phyloP scores from a whole-genome alignment of 2,329 filamentous ascomycete genomes.

The Ceratocystis huliohia region DNA sequence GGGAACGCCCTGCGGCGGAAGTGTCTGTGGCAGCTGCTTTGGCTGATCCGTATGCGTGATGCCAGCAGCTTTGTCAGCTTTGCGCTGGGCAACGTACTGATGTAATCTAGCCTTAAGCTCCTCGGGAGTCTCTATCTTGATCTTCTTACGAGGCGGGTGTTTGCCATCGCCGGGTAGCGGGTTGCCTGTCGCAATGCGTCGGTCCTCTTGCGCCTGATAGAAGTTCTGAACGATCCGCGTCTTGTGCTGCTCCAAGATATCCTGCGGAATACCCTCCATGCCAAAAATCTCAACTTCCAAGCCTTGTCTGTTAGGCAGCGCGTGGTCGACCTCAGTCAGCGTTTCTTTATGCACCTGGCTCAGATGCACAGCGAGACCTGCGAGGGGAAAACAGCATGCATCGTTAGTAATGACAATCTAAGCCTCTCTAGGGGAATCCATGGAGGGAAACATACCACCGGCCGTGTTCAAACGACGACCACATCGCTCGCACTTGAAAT shows the following conservation, averaged over 20 bases:
- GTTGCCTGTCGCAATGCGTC: slow-evolving; percentile 72
- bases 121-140: slow-evolving; percentile 60
- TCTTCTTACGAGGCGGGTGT: slow-evolving; percentile 57
- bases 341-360: slow-evolving; percentile 97
- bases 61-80: slow-evolving; percentile 42
- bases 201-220: slow-evolving; percentile 73
- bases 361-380: slow-evolving; percentile 91
- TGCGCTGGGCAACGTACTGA: slow-evolving; percentile 58
- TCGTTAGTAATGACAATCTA: background rate
- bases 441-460: slow-evolving; percentile 51
- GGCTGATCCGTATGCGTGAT: slow-evolving; percentile 18
- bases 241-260: slow-evolving; percentile 69
- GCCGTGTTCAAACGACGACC: slow-evolving; percentile 81
- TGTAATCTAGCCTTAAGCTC: slow-evolving; percentile 72
- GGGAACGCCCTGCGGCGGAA: slow-evolving; percentile 8
- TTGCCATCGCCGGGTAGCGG: slow-evolving; percentile 53
- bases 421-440: background rate
- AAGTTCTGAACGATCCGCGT: slow-evolving; percentile 76
- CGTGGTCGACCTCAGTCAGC: slow-evolving; percentile 78
- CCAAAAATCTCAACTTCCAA: slow-evolving; percentile 94
- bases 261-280: slow-evolving; percentile 90
- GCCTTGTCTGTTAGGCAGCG: slow-evolving; percentile 69
- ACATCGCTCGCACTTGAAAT: slow-evolving; percentile 94
- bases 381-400: background rate
- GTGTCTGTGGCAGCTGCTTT: background rate